Percentiles rank a stretch among this genome's conserved stretches.
These are phyloP conservation scores for Epichloe brachyelytri DNA, from an alignment of 2,329 filamentous ascomycete species.

Conservation along the genomic window DNA sequence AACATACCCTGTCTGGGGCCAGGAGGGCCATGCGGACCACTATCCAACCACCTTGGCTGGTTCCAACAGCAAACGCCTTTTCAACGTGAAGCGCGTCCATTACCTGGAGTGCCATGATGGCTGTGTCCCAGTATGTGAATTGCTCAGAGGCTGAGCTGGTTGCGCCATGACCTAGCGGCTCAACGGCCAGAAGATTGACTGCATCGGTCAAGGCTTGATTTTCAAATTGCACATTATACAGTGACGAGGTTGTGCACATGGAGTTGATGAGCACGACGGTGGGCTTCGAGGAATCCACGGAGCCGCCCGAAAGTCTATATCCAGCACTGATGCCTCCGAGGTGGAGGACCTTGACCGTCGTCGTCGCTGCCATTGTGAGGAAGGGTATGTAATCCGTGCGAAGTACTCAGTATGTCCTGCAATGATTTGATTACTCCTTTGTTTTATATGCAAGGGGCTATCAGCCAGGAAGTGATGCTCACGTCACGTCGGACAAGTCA, in stretches of 20 bases:
- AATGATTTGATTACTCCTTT: too few species aligned
- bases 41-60: slow-evolving; percentile 40
- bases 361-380: slow-evolving; percentile 22
- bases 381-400: background rate
- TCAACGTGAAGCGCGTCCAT: slow-evolving; percentile 35
- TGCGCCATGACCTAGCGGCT: slow-evolving; percentile 38
- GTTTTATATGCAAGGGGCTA: background rate
- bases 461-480: background rate
- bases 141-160: slow-evolving; percentile 30
- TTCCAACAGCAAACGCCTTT: slow-evolving; percentile 37
- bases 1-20: slow-evolving; percentile 31
- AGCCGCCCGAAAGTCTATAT: slow-evolving; percentile 28
- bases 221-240: slow-evolving; percentile 32
- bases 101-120: slow-evolving; percentile 41
- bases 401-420: too few species aligned
- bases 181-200: slow-evolving; percentile 38
- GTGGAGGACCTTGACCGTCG: slow-evolving; percentile 33
- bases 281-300: slow-evolving; percentile 35
- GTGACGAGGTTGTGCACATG: slow-evolving; percentile 34
- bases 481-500: too few species aligned
- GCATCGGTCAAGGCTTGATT: slow-evolving; percentile 25
- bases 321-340: slow-evolving; percentile 33
- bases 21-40: slow-evolving; percentile 36
- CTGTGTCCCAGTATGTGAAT: slow-evolving; percentile 44
- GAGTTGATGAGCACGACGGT: slow-evolving; percentile 39